Evolutionary conservation across 805 yeast species (phyloP).

Genomic region (Zygosaccharomyces bisporus): DNA sequence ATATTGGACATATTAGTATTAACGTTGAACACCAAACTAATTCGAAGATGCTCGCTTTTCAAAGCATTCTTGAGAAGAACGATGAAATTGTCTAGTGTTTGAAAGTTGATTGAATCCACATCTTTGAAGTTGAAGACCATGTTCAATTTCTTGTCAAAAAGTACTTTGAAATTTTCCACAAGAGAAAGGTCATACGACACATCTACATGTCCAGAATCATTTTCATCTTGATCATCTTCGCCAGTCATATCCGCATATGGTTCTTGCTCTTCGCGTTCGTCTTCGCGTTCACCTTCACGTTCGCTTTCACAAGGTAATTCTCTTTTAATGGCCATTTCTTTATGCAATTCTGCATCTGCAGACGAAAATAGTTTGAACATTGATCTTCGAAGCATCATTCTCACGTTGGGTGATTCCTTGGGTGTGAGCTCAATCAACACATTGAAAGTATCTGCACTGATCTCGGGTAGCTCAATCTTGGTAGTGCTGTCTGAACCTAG

Average conservation of each 20-base stretch:
- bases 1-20: conserved; percentile 34
- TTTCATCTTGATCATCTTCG: conserved; percentile 15
- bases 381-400: conserved; percentile 36
- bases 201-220: conserved; percentile 16
- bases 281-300: conserved; percentile 9
- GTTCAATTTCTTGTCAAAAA: conserved; percentile 29
- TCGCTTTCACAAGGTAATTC: conserved; percentile 7
- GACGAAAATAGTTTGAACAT: conserved; percentile 33
- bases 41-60: conserved; percentile 25
- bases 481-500: conserved; percentile 45
- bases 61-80: conserved; percentile 29
- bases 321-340: conserved; percentile 2
- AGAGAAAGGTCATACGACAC: conserved; percentile 33
- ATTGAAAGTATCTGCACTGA: conserved; percentile 18
- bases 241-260: conserved; percentile 2
- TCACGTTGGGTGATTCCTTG: conserved; percentile 38
- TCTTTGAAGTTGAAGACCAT: conserved; percentile 35
- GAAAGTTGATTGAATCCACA: conserved; percentile 32
- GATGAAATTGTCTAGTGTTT: conserved; percentile 29
- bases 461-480: conserved; percentile 36
- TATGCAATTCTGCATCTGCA: conserved; percentile 20
- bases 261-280: conserved; percentile 7
- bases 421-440: conserved; percentile 37
- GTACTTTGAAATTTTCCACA: conserved; percentile 30
- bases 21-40: conserved; percentile 32